Base-by-base conservation (phyloP, 495 filamentous ascomycete species). In the Podospora comata region DNA sequence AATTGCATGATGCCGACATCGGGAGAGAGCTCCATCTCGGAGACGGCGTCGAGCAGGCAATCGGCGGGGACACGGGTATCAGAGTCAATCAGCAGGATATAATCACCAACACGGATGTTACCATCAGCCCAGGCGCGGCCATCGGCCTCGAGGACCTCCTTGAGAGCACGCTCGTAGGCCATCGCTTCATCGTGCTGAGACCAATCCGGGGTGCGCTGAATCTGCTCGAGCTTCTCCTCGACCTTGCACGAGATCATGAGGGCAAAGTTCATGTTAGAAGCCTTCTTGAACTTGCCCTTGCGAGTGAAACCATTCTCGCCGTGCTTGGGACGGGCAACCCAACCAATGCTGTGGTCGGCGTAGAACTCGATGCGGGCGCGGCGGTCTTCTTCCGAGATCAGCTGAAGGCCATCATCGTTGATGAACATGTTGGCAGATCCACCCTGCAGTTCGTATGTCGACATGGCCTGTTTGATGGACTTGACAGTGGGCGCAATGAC, bases 251-350 rank as follows among this genome's bases (percentile, higher is more conserved):
- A 91, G 68, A 93, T 84, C 83, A 90, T 89, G 44, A 94, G 80
- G 11, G 84, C 90, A 69, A 85, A 94, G 79, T 94, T 94, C 91
- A 94, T 94, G 82, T 94, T 94, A 32, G 88, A 91, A 13, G 90
- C 90, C 85, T 93, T 89, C 83, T 88, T 89, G 78, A 89, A 89
- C 74, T 87, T 90, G 65, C 88, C 88, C 68, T 82, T 85, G 53
- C 88, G 82, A 58, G 79, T 30, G 72, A 90, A 90, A 23, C 86
- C 87, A 68, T 90, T 83, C 62, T 86, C 82, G 64, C 86, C 86
- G 64, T 85, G 78, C 65, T 79, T 83, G n/a, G 91, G 91, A 27
- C 91, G 85, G 15, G 91, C 89, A 23, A 89, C 87, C 91, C 91
- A 94, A 56, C 91, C 91, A 72, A 94, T 94, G 78, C 85, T 90